Conservation (phyloP, 305 asterid genomes). For the Solanum chacoense region DNA sequence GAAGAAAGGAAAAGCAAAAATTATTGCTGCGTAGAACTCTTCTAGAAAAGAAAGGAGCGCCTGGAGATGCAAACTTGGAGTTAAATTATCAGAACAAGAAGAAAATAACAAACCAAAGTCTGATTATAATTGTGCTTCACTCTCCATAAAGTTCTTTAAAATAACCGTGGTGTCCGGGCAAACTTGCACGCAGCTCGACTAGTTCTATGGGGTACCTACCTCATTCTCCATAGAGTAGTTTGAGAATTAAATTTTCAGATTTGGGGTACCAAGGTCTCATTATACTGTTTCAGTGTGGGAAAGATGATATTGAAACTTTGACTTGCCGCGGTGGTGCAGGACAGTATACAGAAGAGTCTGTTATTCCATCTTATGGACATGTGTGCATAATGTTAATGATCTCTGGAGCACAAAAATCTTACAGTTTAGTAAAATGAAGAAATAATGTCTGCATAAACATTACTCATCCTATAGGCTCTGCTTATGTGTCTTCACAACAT, state of each 20-base stretch:
- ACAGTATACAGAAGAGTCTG: background rate
- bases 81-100: background rate
- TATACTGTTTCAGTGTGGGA: background rate
- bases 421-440: background rate
- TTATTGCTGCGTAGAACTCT: background rate
- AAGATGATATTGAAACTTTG: background rate
- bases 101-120: background rate
- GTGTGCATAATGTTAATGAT: background rate
- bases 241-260: background rate
- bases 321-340: background rate
- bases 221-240: background rate
- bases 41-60: background rate
- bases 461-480: background rate
- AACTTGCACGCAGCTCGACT: background rate
- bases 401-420: background rate
- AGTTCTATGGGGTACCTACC: background rate
- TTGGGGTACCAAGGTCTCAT: background rate
- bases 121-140: background rate
- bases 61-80: background rate
- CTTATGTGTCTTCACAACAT: background rate
- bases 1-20: background rate
- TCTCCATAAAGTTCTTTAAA: background rate
- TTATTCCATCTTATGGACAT: background rate
- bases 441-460: background rate
- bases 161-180: background rate